phyloP scores from a whole-genome alignment of 2,329 filamentous ascomycete species.

The Mariannaea elegans region DNA sequence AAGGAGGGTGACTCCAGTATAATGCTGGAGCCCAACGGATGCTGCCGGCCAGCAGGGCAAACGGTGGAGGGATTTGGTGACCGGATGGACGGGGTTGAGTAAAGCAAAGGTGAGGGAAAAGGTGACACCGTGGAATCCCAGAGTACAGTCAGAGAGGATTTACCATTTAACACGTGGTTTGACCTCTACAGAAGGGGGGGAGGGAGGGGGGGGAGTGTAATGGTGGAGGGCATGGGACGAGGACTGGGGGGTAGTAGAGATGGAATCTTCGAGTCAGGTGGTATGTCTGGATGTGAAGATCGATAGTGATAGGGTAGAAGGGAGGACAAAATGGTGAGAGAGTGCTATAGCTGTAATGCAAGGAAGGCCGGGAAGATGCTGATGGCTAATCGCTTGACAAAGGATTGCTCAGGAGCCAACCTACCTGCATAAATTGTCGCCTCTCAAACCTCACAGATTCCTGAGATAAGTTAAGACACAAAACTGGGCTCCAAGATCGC shows the following conservation, averaged over 20 bases:
- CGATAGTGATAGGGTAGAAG: no score
- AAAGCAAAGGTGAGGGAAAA: conserved; percentile 6
- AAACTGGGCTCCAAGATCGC: background rate
- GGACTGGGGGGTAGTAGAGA: conserved; percentile 17
- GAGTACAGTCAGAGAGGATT: conserved; percentile 4
- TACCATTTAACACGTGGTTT: conserved; percentile 35
- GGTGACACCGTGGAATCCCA: conserved; percentile 3
- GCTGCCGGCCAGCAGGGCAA: background rate
- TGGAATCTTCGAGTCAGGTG: conserved; percentile 3
- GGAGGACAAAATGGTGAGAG: background rate
- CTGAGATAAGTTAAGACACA: background rate
- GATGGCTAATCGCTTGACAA: conserved; percentile 7
- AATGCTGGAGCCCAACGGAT: background rate
- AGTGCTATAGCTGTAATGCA: background rate
- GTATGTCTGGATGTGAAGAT: no score
- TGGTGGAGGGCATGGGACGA: background rate
- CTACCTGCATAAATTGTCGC: background rate
- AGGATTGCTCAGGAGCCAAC: conserved; percentile 1
- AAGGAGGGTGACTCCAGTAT: conserved; percentile 17
- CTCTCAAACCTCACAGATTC: background rate
- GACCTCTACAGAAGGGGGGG: conserved; percentile 26
- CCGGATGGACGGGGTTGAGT: background rate
- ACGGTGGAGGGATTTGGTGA: conserved; percentile 1
- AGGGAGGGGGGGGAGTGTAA: background rate
- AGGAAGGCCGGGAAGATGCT: background rate